A percentile compares a stretch with the other conserved stretches of the same genome.
Conservation (phyloP, 139 green algal species). For the Tetradesmus lagerheimii region DNA sequence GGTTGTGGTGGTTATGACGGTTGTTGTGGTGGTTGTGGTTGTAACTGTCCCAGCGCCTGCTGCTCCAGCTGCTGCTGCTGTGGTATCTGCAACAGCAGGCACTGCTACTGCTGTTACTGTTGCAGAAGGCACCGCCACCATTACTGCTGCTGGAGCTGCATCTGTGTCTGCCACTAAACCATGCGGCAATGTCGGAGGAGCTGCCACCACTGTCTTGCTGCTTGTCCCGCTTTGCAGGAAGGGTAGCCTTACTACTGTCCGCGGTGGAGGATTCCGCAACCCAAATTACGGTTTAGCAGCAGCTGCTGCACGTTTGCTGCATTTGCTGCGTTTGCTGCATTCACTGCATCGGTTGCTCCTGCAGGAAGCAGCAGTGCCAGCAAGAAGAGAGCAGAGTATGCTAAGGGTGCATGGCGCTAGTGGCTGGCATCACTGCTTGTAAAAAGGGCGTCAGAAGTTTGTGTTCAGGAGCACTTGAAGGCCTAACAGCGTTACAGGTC, state of each 20-base stretch:
- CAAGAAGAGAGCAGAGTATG: background rate
- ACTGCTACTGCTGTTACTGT: background rate
- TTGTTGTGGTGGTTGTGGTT: background rate
- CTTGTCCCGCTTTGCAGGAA: background rate
- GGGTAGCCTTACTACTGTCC: background rate
- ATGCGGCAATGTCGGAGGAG: background rate
- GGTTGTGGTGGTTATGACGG: background rate
- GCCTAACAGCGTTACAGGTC: background rate
- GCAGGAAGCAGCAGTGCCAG: background rate
- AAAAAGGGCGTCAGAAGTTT: too few species aligned
- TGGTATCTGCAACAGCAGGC: background rate
- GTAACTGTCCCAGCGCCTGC: background rate
- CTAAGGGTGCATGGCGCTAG: background rate
- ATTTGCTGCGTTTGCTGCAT: background rate
- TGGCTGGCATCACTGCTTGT: background rate
- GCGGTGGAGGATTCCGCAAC: background rate
- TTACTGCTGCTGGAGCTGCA: background rate
- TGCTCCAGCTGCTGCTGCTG: background rate
- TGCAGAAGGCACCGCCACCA: background rate
- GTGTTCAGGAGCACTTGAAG: background rate
- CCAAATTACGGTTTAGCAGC: too few species aligned
- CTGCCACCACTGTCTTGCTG: background rate
- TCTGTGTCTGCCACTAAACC: background rate
- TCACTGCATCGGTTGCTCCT: background rate
- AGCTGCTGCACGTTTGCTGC: background rate